Base-by-base conservation (phyloP, 2,329 filamentous ascomycete genomes). In the Huntiella moniliformis region DNA sequence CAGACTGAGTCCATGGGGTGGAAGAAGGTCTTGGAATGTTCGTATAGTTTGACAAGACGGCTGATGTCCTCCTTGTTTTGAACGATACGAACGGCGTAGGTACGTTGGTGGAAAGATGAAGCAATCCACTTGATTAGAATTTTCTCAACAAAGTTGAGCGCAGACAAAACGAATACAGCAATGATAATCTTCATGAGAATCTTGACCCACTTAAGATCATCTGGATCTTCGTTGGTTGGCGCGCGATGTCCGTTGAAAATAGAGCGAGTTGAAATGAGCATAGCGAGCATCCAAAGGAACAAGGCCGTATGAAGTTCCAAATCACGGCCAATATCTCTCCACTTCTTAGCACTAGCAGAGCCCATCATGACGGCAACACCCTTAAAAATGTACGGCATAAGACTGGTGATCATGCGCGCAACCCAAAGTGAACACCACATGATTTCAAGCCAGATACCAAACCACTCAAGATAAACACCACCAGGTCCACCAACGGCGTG, bases 61-160 rank as follows among this genome's bases (percentile, higher is more conserved):
- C 61, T 75, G 48, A 94, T 86, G 56, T 92, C 82, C 52, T 87
- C 85, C 58, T 93, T 93, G 67, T 94, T 93, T 60, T 88, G 71
- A 51, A 91, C 84, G 54, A 95, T 95, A 12, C 88, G 71, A 54
- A 88, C 84, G 17, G 83, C 78, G 56, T 96, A 96, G 0, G 88
- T 95, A 38, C 88, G 74, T 48, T 83, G 68, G 59, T 96, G 88
- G 61, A 96, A 96, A 51, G 81, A 86, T 48, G 87, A 87, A 31
- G 88, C 87, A 53, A 96, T 93, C 63, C 93, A 79, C 57, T 95
- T 87, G 46, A 95, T 93, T 53, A 93, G 73, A 50, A 95, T 82
- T 66, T 95, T 96, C 61, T 95, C 87, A 44, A 80, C 68, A 50
- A 91, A 80, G 61, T 96, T 95, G 51, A 95, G 66, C 2, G 77